Evolutionary conservation across 2,329 filamentous ascomycete genomes (phyloP), one percentile per base, ranked within the genome.

Genomic region (Colletotrichum noveboracense): DNA sequence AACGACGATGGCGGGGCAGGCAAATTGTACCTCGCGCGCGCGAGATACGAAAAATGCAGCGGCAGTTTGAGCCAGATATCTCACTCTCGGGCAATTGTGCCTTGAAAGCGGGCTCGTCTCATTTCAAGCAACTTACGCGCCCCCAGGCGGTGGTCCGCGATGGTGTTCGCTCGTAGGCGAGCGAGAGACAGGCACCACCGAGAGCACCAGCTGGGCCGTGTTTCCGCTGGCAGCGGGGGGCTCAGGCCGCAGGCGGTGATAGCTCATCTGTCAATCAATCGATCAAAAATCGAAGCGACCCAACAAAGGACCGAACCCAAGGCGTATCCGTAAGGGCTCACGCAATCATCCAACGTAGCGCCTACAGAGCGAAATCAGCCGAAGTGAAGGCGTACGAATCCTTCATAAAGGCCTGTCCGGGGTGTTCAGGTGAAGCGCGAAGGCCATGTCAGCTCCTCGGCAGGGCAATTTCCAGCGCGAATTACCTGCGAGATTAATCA

Each of bases 391-490:
- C 48, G 28, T 61, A 62, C 62, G 69, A 75, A 67, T 66, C 72
- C 62, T 55, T 73, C 52, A 71, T 66, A 61, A 62, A n/a, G 26
- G 28, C 24, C 43, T 9, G 43, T 28, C 70, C 56, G 38, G 72
- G 72, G 68, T 66, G 24, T 68, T 72, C 73, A 68, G 73, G 58
- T 65, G 70, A 60, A 67, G 64, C 43, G 43, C n/a, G 43, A 21
- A 52, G 56, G 18, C 34, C 55, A 55, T n/a, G 56, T 65, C 32
- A 48, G n/a, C 26, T 28, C 30, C 9, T 61, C 30, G 28, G 58
- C 32, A 60, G 55, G 64, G 64, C 43, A 73, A 75, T 75, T 75
- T 75, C 70, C 72, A 67, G 70, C 70, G 73, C 62, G 73, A 75
- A 75, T 73, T 68, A 64, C 64, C 64, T 68, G 56, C 68, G 58